Evolutionary conservation across 208 protist genomes (phyloP), one percentile per base, ranked within the genome.

Genomic region (Spongospora subterranea): DNA sequence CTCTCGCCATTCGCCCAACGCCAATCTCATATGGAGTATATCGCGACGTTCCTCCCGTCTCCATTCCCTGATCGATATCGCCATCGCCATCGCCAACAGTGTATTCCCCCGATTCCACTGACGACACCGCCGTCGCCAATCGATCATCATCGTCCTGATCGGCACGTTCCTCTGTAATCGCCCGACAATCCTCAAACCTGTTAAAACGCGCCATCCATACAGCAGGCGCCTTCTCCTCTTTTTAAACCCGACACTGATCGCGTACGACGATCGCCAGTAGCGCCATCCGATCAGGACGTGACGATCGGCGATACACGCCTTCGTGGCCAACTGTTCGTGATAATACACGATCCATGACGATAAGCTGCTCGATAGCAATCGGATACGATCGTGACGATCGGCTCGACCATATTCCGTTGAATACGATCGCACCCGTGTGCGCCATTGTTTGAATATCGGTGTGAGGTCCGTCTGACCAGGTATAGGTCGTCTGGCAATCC

Each of bases 281-380:
- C 17, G 54, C 20, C 54, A 29, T 29, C 54, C 17, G 54, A 29
- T 65, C 20, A 17, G 54, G 54, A 65, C 54, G 54, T 65, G 54
- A 65, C 54, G 54, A 65, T 65, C 54, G 20, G 54, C 54, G 54
- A 65, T 65, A n/a, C n/a, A n/a, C n/a, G n/a, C n/a, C 54, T 65
- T 17, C 29, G 17, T 29, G 54, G 54, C 17, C 54, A 65, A 65
- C 20, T 17, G 20, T 17, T 32, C 20, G 54, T 65, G 17, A 29
- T 65, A 65, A 17, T 17, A 65, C 54, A 17, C 20, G 54, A 65
- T 17, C 54, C 54, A 65, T 17, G 29, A 17, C 20, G 54, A 32
- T 65, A 65, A 65, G 29, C 20, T 65, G 54, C 54, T 32, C 20
- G 20, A 29, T 29, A 29, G 17, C 54, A 29, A 17, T 17, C 29